Evolutionary conservation across 768 basidiomycete species (phyloP), one percentile per base, ranked within the genome.

Genomic region (Cystobasidium onofrii): DNA sequence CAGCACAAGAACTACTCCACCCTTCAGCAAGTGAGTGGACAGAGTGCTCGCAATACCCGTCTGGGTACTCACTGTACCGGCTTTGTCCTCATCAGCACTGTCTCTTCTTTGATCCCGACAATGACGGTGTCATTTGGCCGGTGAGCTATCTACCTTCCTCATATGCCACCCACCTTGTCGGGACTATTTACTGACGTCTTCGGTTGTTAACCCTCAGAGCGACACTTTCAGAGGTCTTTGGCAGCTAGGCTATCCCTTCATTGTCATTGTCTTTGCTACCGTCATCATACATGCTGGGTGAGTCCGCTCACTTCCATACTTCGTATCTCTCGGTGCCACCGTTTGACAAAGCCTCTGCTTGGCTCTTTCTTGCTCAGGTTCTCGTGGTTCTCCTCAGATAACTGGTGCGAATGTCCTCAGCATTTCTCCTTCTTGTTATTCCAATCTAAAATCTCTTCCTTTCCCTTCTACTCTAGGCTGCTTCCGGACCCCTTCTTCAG

Each of bases 121-220:
- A 73, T 1, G 84, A 85, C 64, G 83, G 83, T 1, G 72, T 84
- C 50, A 82, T 85, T 65, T 84, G 83, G 82, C 84, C 84, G 1
- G 64, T 76, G 9, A 29, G 69, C 33, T 17, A 54, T 10, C n/a
- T n/a, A n/a, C n/a, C n/a, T n/a, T n/a, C n/a, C n/a, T n/a, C n/a
- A n/a, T n/a, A n/a, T n/a, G n/a, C n/a, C n/a, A n/a, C n/a, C n/a
- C n/a, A n/a, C n/a, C n/a, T n/a, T n/a, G n/a, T n/a, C n/a, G n/a
- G n/a, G n/a, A n/a, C n/a, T n/a, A n/a, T n/a, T n/a, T n/a, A n/a
- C n/a, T n/a, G n/a, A n/a, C n/a, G n/a, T n/a, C n/a, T n/a, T n/a
- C n/a, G n/a, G n/a, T n/a, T n/a, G n/a, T 61, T 61, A 20, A 12
- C 57, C 29, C 10, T 1, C 55, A 71, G 69, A 71, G 31, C 69